Evolutionary conservation across 345 rosid genomes (phyloP), one percentile per base, ranked within the genome.

Genomic region (Nephelium lappaceum): DNA sequence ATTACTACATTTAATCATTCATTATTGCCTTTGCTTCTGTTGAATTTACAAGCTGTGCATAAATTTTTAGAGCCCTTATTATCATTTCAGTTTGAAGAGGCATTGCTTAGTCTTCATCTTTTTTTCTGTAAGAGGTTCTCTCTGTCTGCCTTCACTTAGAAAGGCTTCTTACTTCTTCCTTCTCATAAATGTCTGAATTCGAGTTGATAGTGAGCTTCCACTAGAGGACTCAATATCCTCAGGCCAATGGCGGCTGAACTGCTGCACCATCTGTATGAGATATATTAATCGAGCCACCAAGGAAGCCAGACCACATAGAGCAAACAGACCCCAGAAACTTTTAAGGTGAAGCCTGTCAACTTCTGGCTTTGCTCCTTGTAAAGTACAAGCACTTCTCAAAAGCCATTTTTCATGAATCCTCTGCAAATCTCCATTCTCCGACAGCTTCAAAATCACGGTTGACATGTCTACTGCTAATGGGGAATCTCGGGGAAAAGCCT

Each of bases 331-430:
- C 90, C 92, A 85, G 62, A 93, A 93, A 85, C 98, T 92, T 45
- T 80, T 84, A 5, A 92, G 92, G 80, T 83, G 87, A 57, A 95
- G 87, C 84, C 93, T 81, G 72, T 95, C 99, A 60, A 82, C 93
- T 64, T 87, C 91, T 41, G 86, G 63, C 88, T 87, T 90, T n/a
- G 97, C 84, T 23, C 92, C 93, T 81, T 87, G 91, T 45, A 84
- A 86, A 57, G 89, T 90, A 67, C 98, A 95, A 39, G 97, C 95
- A 72, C 88, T 83, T 68, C 95, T 85, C 77, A 83, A 78, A 45
- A 95, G 90, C 97, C 98, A 93, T 82, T 93, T 95, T 82, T 95
- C 97, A 42, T 94, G 91, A 39, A 95, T 92, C 82, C 98, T 86
- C 78, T 95, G 91, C 39, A 91, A 87, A 68, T 95, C 98, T 38